Conservation (phyloP, 2,329 filamentous ascomycete genomes). For the Pseudopithomyces maydicus region DNA sequence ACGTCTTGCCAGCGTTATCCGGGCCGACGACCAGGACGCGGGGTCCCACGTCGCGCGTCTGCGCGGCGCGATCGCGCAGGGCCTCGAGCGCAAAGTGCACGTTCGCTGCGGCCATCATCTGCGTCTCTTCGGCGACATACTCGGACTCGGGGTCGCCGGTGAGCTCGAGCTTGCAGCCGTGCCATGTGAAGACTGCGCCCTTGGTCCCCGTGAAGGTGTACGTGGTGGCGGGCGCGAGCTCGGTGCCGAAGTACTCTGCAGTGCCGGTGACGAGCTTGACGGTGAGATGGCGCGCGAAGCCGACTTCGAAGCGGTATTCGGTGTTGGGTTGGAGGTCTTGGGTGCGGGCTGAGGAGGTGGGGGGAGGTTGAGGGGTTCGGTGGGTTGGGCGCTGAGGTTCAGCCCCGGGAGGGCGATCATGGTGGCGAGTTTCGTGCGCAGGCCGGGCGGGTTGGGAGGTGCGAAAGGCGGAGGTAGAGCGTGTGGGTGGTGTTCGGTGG, state of each 20-base stretch:
- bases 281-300: slow-evolving; percentile 39
- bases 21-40: slow-evolving; percentile 84
- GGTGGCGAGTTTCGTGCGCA: not conserved
- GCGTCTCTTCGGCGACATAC: slow-evolving; percentile 77
- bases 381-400: slow-evolving; percentile 44
- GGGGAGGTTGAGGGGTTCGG: slow-evolving; percentile 28
- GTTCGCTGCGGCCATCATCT: slow-evolving; percentile 80
- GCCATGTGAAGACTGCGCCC: slow-evolving; percentile 89
- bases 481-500: not conserved
- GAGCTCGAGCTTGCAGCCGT: slow-evolving; percentile 85
- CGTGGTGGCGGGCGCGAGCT: slow-evolving; percentile 78
- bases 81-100: slow-evolving; percentile 85
- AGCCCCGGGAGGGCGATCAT: slow-evolving; percentile 53
- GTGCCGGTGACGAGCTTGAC: slow-evolving; percentile 75
- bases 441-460: no score
- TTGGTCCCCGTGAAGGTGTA: slow-evolving; percentile 85
- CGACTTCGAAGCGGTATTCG: slow-evolving; percentile 52
- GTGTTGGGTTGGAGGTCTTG: slow-evolving; percentile 52
- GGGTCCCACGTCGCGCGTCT: slow-evolving; percentile 63
- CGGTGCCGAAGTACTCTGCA: slow-evolving; percentile 93
- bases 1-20: slow-evolving; percentile 81
- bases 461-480: no score
- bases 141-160: slow-evolving; percentile 71
- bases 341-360: slow-evolving; percentile 35
- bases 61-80: slow-evolving; percentile 66